Conservation (phyloP, 2,329 filamentous ascomycete species). For the Mollisia scopiformis region DNA sequence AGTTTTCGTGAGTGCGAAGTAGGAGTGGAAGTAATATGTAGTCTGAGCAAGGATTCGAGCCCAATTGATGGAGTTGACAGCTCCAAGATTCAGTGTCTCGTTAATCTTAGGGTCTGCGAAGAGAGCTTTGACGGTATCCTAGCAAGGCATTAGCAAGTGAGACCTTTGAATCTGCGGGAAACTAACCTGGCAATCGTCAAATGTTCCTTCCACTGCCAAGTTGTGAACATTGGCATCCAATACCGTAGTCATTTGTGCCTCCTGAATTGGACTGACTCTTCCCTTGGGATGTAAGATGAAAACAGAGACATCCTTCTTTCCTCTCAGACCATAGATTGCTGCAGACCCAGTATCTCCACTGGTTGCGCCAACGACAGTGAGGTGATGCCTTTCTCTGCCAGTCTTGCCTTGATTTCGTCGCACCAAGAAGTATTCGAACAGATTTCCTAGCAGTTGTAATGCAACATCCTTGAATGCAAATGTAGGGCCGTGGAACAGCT, state of each 20-base stretch:
- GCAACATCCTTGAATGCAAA: conserved; percentile 97
- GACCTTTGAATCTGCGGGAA: background rate
- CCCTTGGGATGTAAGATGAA: conserved; percentile 95
- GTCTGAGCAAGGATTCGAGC: conserved; percentile 95
- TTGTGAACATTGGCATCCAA: conserved; percentile 92
- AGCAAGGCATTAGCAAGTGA: conserved; percentile 15
- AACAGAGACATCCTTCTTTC: conserved; percentile 96
- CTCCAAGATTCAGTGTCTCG: conserved; percentile 78
- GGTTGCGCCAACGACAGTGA: conserved; percentile 86
- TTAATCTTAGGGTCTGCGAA: conserved; percentile 89
- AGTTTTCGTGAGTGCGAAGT: conserved; percentile 76
- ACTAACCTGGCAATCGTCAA: conserved; percentile 88
- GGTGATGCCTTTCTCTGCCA: conserved; percentile 66
- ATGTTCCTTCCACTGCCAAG: conserved; percentile 84
- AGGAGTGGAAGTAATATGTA: conserved; percentile 94
- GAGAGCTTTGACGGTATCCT: conserved; percentile 91
- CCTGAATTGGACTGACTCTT: conserved; percentile 87
- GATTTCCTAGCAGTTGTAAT: conserved; percentile 91
- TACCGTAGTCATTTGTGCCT: conserved; percentile 96
- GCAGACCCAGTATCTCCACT: conserved; percentile 91
- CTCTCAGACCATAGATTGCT: conserved; percentile 91
- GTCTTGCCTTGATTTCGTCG: conserved; percentile 72
- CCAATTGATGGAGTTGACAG: conserved; percentile 97
- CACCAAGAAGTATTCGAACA: conserved; percentile 87
- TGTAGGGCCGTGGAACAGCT: conserved; percentile 95